Evolutionary conservation across 495 filamentous ascomycete genomes (phyloP).

Genomic region (Neurospora sp.): DNA sequence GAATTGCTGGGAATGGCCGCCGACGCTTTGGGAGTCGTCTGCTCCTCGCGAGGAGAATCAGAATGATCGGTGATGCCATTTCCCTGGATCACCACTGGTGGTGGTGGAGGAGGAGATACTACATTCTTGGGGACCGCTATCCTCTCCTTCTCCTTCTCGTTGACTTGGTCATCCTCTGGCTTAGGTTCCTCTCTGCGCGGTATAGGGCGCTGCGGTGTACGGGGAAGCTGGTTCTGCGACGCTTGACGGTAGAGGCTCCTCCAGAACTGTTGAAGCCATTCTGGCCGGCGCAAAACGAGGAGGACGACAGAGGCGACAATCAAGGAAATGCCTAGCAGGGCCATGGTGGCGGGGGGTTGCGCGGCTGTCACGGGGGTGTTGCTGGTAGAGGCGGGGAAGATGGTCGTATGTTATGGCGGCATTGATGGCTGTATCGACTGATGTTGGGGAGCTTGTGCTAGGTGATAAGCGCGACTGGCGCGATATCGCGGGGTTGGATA

Average conservation of each 20-base stretch:
- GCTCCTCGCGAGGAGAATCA: constrained; percentile 15
- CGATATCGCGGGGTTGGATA: not conserved
- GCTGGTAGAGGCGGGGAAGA: not conserved
- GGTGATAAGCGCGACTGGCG: not conserved
- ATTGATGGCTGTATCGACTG: not conserved
- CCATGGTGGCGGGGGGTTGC: constrained; percentile 26
- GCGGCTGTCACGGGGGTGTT: constrained; percentile 2
- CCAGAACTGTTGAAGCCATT: constrained; percentile 28
- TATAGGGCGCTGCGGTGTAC: constrained; percentile 15
- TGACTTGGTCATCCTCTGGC: not conserved
- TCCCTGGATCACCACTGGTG: not conserved
- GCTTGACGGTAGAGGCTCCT: constrained; percentile 16
- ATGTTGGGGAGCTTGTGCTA: not conserved
- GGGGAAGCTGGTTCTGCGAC: constrained; percentile 10
- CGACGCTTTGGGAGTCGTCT: constrained; percentile 34
- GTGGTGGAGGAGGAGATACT: not conserved
- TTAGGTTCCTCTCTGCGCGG: constrained; percentile 3
- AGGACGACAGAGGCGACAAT: constrained; percentile 44
- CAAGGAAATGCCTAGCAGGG: constrained; percentile 42
- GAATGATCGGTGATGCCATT: constrained; percentile 2
- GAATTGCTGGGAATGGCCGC: constrained; percentile 2
- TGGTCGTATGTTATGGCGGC: constrained; percentile 13
- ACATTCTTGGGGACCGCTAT: constrained; percentile 2
- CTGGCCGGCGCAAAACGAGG: constrained; percentile 37
- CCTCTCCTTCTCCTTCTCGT: not conserved